These are phyloP conservation scores for Amanita molliuscula DNA, from an alignment of 768 basidiomycete species.

Conservation along the genomic window DNA sequence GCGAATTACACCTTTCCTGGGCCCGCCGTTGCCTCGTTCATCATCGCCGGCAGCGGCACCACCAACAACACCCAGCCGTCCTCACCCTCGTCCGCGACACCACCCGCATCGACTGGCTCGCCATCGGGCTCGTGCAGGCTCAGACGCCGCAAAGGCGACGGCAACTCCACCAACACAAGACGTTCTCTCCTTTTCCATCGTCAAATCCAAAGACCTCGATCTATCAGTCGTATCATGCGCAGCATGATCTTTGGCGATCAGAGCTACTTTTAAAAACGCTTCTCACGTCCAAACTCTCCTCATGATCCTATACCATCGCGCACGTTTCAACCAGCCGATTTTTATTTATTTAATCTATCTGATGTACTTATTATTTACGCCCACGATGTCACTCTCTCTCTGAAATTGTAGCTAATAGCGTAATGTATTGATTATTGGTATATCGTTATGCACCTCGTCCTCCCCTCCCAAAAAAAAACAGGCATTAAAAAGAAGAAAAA, in stretches of 20 bases:
- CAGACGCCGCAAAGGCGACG: neutral
- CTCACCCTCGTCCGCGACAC: neutral
- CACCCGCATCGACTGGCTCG: neutral
- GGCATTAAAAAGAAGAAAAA: no score
- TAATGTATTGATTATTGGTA: neutral
- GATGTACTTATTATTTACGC: no score
- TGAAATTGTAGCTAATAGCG: neutral
- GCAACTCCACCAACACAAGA: neutral
- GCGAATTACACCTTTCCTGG: constrained; percentile 38
- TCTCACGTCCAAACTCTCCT: no score
- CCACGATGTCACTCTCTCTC: neutral
- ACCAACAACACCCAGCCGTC: neutral
- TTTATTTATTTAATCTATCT: no score
- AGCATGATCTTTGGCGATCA: constrained; percentile 14
- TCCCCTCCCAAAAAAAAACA: neutral
- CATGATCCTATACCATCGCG: neutral
- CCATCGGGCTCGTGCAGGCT: neutral
- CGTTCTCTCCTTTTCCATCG: neutral
- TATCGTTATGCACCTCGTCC: neutral
- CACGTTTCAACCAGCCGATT: neutral
- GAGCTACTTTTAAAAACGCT: neutral
- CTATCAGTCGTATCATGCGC: constrained; percentile 25
- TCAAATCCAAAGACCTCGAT: constrained; percentile 13
- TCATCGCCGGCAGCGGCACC: constrained; percentile 10
- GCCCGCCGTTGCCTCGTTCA: constrained; percentile 34